Base-by-base conservation (phyloP, 2,329 filamentous ascomycete genomes). In the Phoma sp. region DNA sequence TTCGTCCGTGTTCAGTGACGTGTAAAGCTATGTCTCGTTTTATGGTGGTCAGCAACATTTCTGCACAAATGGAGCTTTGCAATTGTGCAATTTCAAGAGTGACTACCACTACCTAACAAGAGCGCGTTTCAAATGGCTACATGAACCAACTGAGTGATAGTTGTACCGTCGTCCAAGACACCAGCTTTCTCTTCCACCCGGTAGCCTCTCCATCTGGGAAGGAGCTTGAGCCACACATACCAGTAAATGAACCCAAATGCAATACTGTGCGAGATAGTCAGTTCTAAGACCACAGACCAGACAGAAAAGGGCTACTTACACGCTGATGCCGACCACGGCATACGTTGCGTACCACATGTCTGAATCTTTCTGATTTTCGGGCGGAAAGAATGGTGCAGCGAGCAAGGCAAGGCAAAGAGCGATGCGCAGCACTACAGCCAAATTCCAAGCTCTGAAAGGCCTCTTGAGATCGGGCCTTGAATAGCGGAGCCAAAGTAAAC, bases 371-470 rank as follows among this genome's bases (percentile, higher is more conserved):
- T 59, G 56, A 12, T 56, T 52, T 2, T 73, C 58, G 0, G 86
- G 84, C 1, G 85, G 84, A 24, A 89, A 83, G 62, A 89, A 87
- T 0, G 87, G 86, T 0, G 87, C 84, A 1, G 80, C 78, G 0
- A 90, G 71, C 12, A 90, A 70, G 0, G 79, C 79, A 0, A 86
- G 40, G 35, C 82, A 84, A 0, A 89, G 70, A 0, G 76, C 40
- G 4, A 87, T 80, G 24, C 83, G 78, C 6, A 89, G 69, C 48
- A 83, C 71, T 0, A 88, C 83, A 4, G 85, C 87, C 0, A 82
- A 80, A 0, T 83, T 70, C 85, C 86, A 90, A 0, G 86, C 87
- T 53, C 81, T 85, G 71, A 88, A 91, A 0, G 88, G 88, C 4
- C 88, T 77, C 24, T 81, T 78, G 0, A 88, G 75, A 46, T 88